Evolutionary conservation across 2,329 filamentous ascomycete genomes (phyloP).

Genomic region (Teratosphaeria nubilosa): DNA sequence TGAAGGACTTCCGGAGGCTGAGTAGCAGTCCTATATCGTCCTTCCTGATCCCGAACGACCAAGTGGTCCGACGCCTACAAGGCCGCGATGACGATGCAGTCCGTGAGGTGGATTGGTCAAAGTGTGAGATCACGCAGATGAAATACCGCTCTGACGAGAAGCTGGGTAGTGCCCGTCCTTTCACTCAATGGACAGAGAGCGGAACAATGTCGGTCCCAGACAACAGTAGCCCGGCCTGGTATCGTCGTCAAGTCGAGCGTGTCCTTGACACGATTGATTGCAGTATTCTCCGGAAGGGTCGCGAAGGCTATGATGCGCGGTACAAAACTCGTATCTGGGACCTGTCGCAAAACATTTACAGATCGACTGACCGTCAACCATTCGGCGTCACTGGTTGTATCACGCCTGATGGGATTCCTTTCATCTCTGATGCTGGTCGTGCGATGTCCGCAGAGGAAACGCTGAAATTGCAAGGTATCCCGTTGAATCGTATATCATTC

Average conservation of each 20-base stretch:
- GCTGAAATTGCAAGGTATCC: constrained; percentile 58
- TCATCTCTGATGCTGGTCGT: constrained; percentile 50
- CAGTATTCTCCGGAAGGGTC: constrained; percentile 41
- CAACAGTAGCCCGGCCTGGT: constrained; percentile 44
- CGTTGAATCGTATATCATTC: constrained; percentile 52
- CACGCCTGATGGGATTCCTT: constrained; percentile 55
- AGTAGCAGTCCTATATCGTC: constrained; percentile 53
- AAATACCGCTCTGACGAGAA: constrained; percentile 40
- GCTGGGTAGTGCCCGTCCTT: constrained; percentile 46
- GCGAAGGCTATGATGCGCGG: constrained; percentile 44
- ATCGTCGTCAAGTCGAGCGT: constrained; percentile 44
- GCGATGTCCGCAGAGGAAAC: constrained; percentile 53
- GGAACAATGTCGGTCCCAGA: constrained; percentile 46
- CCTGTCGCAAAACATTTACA: constrained; percentile 63
- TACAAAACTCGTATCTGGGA: constrained; percentile 52
- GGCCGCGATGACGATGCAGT: constrained; percentile 7
- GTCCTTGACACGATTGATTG: constrained; percentile 57
- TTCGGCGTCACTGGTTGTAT: constrained; percentile 57
- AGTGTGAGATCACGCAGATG: constrained; percentile 51
- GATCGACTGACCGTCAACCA: constrained; percentile 37
- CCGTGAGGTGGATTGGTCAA: constrained; percentile 40
- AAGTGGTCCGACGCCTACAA: constrained; percentile 21
- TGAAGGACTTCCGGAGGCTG: constrained; percentile 41
- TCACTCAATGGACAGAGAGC: constrained; percentile 51
- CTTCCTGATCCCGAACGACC: constrained; percentile 50